A percentile compares a stretch with the other conserved stretches of the same genome.
These are phyloP conservation scores for Aspergillus nidulans DNA, from an alignment of 495 filamentous ascomycete species.

Conservation along the genomic window DNA sequence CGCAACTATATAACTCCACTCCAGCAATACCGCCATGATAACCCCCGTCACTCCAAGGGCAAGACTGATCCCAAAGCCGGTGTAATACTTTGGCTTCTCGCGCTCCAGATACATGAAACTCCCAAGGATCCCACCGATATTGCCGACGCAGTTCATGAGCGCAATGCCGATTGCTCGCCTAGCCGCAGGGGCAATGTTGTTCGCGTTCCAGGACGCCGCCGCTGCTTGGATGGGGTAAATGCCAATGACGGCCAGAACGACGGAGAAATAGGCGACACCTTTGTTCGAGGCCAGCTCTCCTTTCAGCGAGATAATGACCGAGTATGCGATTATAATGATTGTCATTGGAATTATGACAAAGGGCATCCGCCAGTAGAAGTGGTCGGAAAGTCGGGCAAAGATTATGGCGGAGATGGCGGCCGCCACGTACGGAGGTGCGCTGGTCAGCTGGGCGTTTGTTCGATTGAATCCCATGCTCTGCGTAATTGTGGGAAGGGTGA, in stretches of 20 bases:
- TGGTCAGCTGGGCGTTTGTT: slow-evolving; percentile 27
- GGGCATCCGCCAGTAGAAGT: slow-evolving; percentile 33
- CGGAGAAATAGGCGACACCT: slow-evolving; percentile 26
- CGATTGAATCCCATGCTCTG: slow-evolving; percentile 24
- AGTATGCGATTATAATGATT: slow-evolving; percentile 24
- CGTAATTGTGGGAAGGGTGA: slow-evolving; percentile 30
- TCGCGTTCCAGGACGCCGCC: slow-evolving; percentile 31
- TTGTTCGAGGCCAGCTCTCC: slow-evolving; percentile 24
- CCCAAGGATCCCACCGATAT: slow-evolving; percentile 31
- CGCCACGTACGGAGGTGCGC: slow-evolving; percentile 26
- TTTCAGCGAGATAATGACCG: slow-evolving; percentile 19
- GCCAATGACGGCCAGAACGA: slow-evolving; percentile 30
- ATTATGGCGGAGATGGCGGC: slow-evolving; percentile 27
- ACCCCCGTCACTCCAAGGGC: slow-evolving; percentile 19
- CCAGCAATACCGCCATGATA: slow-evolving; percentile 16
- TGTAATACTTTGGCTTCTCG: slow-evolving; percentile 26
- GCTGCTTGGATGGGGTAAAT: slow-evolving; percentile 33
- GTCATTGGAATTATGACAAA: slow-evolving; percentile 23
- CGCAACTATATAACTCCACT: slow-evolving; percentile 17
- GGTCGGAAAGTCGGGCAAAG: slow-evolving; percentile 29
- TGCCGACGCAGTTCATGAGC: slow-evolving; percentile 29
- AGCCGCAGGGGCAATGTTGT: slow-evolving; percentile 31
- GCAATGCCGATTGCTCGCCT: slow-evolving; percentile 35
- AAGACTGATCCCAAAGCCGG: slow-evolving; percentile 27
- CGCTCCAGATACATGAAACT: slow-evolving; percentile 32